phyloP scores from a whole-genome alignment of 2,329 filamentous ascomycete genomes.

The Colletotrichum sp. region DNA sequence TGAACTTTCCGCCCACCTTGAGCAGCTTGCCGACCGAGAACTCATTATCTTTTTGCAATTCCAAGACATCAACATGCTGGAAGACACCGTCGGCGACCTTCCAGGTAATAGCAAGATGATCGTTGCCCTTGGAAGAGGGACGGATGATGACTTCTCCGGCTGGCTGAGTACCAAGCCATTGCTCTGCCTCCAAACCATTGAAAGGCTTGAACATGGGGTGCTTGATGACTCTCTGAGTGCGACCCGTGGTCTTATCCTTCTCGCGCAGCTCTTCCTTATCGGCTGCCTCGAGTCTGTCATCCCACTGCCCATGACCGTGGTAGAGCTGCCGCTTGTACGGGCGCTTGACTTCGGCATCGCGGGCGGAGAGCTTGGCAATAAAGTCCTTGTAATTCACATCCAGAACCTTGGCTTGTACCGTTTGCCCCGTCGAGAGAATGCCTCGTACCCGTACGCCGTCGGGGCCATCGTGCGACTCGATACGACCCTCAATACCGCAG shows the following conservation, averaged over 20 bases:
- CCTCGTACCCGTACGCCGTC: slow-evolving; percentile 74
- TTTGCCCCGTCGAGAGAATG: slow-evolving; percentile 80
- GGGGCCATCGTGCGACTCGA: slow-evolving; percentile 83
- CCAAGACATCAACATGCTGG: slow-evolving; percentile 96
- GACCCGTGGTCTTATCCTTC: slow-evolving; percentile 84
- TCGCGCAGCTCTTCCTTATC: slow-evolving; percentile 86
- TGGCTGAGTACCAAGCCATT: slow-evolving; percentile 86
- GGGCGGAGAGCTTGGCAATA: slow-evolving; percentile 80
- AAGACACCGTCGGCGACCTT: slow-evolving; percentile 97
- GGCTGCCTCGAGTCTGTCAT: slow-evolving; percentile 78
- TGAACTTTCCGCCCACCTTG: slow-evolving; percentile 86
- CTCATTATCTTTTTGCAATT: slow-evolving; percentile 96
- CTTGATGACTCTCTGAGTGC: slow-evolving; percentile 94
- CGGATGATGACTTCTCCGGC: slow-evolving; percentile 93
- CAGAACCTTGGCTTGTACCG: slow-evolving; percentile 84
- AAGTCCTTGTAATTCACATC: slow-evolving; percentile 89
- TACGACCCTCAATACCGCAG: slow-evolving; percentile 89
- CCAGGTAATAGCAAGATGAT: slow-evolving; percentile 97
- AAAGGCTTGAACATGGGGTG: slow-evolving; percentile 95
- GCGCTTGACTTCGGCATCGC: slow-evolving; percentile 79
- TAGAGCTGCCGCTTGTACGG: slow-evolving; percentile 75
- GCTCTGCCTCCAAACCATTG: slow-evolving; percentile 90
- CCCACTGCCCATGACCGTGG: slow-evolving; percentile 83
- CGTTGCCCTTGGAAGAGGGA: slow-evolving; percentile 91
- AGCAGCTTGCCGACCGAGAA: slow-evolving; percentile 90